phyloP scores from a whole-genome alignment of 495 filamentous ascomycete species.

The Tuber calosporum region DNA sequence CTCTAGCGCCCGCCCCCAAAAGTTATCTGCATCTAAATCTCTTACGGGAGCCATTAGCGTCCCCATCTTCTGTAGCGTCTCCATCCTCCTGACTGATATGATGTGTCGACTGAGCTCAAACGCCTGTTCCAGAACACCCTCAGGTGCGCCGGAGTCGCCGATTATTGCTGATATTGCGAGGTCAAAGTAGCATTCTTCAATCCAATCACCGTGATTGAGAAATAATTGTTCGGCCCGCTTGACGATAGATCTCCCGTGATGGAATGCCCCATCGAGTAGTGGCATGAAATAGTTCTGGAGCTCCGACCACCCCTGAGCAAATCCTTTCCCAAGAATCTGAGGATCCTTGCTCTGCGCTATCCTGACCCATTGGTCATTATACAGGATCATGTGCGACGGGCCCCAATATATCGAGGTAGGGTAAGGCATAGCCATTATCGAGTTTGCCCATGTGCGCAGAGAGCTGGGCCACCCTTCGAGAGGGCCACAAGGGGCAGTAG shows the following conservation, averaged over 20 bases:
- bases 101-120: conserved; percentile 32
- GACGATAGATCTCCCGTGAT: conserved; percentile 19
- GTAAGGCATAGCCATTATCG: conserved; percentile 34
- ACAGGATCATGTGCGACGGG: conserved; percentile 22
- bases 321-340: conserved; percentile 26
- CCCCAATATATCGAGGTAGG: conserved; percentile 37
- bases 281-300: conserved; percentile 29
- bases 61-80: conserved; percentile 29
- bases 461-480: conserved; percentile 21
- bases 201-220: conserved; percentile 13
- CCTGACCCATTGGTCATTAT: conserved; percentile 32
- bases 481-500: conserved; percentile 31
- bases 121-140: conserved; percentile 32
- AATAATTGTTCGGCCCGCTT: conserved; percentile 32
- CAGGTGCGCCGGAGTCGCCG: conserved; percentile 18
- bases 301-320: conserved; percentile 33
- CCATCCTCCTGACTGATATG: conserved; percentile 33
- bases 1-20: conserved; percentile 31
- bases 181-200: conserved; percentile 37
- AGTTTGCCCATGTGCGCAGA: conserved; percentile 24
- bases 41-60: conserved; percentile 24
- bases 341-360: conserved; percentile 33
- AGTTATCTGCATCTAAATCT: conserved; percentile 32
- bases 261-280: conserved; percentile 27
- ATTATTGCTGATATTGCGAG: conserved; percentile 29